Percentiles rank a stretch among this genome's conserved stretches.
Conservation (phyloP, 148 eudicot genomes). For the Rhododendron henanense region DNA sequence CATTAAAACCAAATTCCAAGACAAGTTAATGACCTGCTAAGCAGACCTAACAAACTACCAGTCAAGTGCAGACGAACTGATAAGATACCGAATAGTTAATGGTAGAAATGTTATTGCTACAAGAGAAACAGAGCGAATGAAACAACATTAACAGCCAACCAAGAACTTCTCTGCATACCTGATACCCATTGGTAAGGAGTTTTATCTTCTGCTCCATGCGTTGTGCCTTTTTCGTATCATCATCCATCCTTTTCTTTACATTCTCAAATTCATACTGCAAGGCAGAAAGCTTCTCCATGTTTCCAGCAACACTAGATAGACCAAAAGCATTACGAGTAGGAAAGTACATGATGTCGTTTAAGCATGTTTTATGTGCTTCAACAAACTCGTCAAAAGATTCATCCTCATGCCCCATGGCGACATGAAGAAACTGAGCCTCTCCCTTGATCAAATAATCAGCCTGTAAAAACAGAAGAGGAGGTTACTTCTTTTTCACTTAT, state of each 20-base stretch:
- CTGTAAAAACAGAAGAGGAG: conserved; percentile 29
- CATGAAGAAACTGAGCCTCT: conserved; percentile 59
- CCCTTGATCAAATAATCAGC: conserved; percentile 65
- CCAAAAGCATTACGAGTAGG: conserved; percentile 85
- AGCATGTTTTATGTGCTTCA: conserved; percentile 80
- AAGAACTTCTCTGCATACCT: conserved; percentile 38
- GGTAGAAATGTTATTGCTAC: not conserved
- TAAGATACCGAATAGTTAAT: not conserved
- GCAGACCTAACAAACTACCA: not conserved
- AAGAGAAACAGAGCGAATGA: conserved; percentile 6
- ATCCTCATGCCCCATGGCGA: conserved; percentile 81
- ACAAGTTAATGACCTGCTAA: not conserved
- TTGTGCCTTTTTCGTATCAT: conserved; percentile 87
- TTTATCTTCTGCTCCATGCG: conserved; percentile 81
- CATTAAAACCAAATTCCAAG: not conserved
- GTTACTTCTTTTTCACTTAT: not conserved
- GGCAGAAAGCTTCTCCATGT: conserved; percentile 76
- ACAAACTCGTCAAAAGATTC: conserved; percentile 74
- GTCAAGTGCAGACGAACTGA: not conserved
- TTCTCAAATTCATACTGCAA: conserved; percentile 80
- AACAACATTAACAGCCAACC: not conserved
- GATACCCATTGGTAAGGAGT: conserved; percentile 82
- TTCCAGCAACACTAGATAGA: conserved; percentile 88
- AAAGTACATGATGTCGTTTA: conserved; percentile 83
- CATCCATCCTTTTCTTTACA: conserved; percentile 90